Base-by-base conservation (phyloP, 108 stramenopile species). In the Cyclotella cryptica region DNA sequence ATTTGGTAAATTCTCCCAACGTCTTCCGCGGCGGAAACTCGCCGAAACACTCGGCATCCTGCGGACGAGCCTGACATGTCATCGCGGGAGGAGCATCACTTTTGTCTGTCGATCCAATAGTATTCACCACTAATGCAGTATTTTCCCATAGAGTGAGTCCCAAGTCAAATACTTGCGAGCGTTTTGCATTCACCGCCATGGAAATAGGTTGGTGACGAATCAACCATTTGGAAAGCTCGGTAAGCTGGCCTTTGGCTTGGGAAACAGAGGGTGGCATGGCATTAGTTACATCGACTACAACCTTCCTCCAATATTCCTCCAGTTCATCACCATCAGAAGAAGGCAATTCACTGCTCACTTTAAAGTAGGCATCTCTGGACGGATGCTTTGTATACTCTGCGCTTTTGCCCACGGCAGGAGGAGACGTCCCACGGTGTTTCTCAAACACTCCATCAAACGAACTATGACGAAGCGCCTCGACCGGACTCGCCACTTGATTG, bases 11-110 rank as follows among this genome's bases (percentile, higher is more conserved):
- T 41, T 83, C 63, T 15, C 63, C 66, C 84, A 96, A 73, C 11
- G 69, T 53, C 42, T 84, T 77, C 19, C 95, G 89, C 9, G 92
- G 92, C 12, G 95, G 95, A 64, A 96, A 91, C 61, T 96, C 95
- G 4, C 95, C 95, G 77, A 96, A 96, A 66, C 92, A 81, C 65
- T 96, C 95, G 6, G 84, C 91, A 69, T 96, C 93, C 81, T 96
- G 95, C 0, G 95, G 93, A 15, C 95, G 84, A 40, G 95, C 95
- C 61, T 96, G 95, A 63, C 92, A 92, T 11, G 93, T 93, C 81
- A 93, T 79, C 0, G 95, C 95, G 0, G 91, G 91, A 28, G 86
- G 88, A 35, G 75, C 64, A 63, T 74, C 63, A 10, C 12, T 43
- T 40, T 84, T 71, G 17, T 90, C 86, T 0, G 86, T 84, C 22